These are phyloP conservation scores for Candida mattraensis DNA, from an alignment of 805 yeast genomes.

Conservation along the genomic window DNA sequence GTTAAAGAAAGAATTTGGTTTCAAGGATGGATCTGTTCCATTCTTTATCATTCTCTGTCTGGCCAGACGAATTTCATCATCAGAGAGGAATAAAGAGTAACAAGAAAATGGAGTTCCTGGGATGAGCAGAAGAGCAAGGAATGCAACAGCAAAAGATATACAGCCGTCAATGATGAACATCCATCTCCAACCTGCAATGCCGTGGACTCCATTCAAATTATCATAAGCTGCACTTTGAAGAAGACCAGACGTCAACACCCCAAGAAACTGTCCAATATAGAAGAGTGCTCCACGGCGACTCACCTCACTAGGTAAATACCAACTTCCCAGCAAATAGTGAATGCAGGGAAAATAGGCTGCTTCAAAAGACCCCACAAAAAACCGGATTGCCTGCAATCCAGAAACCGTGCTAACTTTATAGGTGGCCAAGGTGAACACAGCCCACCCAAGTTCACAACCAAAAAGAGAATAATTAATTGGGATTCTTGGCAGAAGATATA, in stretches of 20 bases:
- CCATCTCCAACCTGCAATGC: conserved; percentile 53
- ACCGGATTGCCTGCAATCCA: conserved; percentile 60
- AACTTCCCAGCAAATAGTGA: conserved; percentile 58
- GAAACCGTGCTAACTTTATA: conserved; percentile 49
- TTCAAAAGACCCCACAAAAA: conserved; percentile 69
- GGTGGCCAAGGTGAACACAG: conserved; percentile 58
- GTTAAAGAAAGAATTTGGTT: conserved; percentile 39
- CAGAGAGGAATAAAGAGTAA: conserved; percentile 51
- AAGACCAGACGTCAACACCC: conserved; percentile 57
- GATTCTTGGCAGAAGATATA: conserved; percentile 53
- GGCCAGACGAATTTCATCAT: conserved; percentile 56
- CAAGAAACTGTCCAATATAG: conserved; percentile 63
- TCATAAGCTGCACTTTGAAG: conserved; percentile 42
- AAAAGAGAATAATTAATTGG: conserved; percentile 57
- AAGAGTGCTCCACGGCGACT: conserved; percentile 62
- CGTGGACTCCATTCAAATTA: conserved; percentile 27
- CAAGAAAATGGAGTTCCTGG: conserved; percentile 69
- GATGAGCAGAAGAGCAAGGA: conserved; percentile 34
- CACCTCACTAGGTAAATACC: conserved; percentile 57
- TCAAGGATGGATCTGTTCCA: conserved; percentile 28
- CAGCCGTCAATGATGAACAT: conserved; percentile 55
- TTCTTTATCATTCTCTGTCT: conserved; percentile 41
- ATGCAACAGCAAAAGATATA: conserved; percentile 23
- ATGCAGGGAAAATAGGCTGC: conserved; percentile 65
- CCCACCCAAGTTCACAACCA: conserved; percentile 58